Base-by-base conservation (phyloP, 345 rosid species). In the Rhodomyrtus tomentosa region DNA sequence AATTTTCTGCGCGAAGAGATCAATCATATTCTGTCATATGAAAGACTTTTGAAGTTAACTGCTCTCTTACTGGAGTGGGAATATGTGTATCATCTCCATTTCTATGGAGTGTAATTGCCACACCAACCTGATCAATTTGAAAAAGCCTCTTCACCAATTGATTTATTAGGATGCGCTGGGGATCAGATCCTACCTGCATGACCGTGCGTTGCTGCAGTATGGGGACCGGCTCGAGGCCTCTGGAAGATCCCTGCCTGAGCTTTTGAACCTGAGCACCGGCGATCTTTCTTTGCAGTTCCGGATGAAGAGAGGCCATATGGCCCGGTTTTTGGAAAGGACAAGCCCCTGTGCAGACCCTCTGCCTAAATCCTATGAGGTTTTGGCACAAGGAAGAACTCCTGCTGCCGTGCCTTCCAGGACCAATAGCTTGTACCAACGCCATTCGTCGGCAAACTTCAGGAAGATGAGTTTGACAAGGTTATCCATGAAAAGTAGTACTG, bases 131-230 rank as follows among this genome's bases (percentile, higher is more conserved):
- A 68, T 36, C 24, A 8, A 32, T 59, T 59, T 68, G 76, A 68
- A 53, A 55, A 56, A 14, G 51, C 58, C 36, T 36, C 49, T 88
- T 27, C 81, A 50, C 81, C n/a, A n/a, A n/a, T n/a, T 56, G 73
- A 48, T 7, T 86, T 82, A 40, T 27, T 79, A 93, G 97, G 93
- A 90, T 84, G 93, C 92, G 15, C 53, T 93, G 87, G 94, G 91
- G 81, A 88, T 94, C 84, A 91, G 95, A 87, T 85, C 93, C 13
- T 92, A 92, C 91, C 92, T 94, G 85, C 96, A 94, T 12, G 96
- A 94, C 55, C 92, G 92, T 10, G 88, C 88, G 29, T 85, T 94
- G 85, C 87, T 93, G 91, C 91, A 89, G 85, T 93, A 92, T 74
- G 95, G 88, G 40, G 92, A 92, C 84, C 81, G 10, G 84, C 88